Base-by-base conservation (phyloP, 129 eudicot genomes). In the Chrysanthemum lavandulifolium region DNA sequence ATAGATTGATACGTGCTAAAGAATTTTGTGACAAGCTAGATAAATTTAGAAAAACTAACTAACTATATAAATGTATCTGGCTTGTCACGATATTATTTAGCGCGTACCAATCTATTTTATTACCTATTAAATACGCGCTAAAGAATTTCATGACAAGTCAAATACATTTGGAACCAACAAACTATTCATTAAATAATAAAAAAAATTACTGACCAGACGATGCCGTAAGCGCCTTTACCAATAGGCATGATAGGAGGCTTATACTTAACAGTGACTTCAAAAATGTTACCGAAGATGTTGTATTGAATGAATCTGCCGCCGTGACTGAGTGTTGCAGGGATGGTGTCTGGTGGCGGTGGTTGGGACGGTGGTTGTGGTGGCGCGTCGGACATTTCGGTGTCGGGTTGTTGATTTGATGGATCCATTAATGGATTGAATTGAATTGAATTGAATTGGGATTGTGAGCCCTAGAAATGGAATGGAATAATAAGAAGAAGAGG, bases 161-260 rank as follows among this genome's bases (percentile, higher is more conserved):
- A 1, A 21, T 21, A 21, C 23, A 21, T 21, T 21, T 21, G 23
- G 23, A 21, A 21, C 23, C 23, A 21, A 21, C 23, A 3, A 31
- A 31, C 2, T 31, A 68, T 21, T 13, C 12, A 2, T 11, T 1
- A n/a, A 51, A 10, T 58, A 11, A 33, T 2, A 36, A 23, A 19
- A 12, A 65, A 78, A 43, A 5, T 2, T 51, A 72, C 1, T 14
- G 60, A 91, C 97, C 93, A 91, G 78, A 91, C 97, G 68, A 91
- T 84, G 77, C 97, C 97, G 80, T 91, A 88, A 0, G 97, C 93
- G 73, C 97, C 97, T 83, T 86, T 84, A 16, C 97, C 97, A 66
- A 91, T 86, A 6, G 91, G 93, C 91, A 82, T 83, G 60, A 91
- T 88, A 5, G 97, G 97, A 19, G 97, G 97, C 47, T 86, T 82